These are phyloP conservation scores for Sporothrix dimorphospora DNA, from an alignment of 2,329 filamentous ascomycete genomes.

Conservation along the genomic window DNA sequence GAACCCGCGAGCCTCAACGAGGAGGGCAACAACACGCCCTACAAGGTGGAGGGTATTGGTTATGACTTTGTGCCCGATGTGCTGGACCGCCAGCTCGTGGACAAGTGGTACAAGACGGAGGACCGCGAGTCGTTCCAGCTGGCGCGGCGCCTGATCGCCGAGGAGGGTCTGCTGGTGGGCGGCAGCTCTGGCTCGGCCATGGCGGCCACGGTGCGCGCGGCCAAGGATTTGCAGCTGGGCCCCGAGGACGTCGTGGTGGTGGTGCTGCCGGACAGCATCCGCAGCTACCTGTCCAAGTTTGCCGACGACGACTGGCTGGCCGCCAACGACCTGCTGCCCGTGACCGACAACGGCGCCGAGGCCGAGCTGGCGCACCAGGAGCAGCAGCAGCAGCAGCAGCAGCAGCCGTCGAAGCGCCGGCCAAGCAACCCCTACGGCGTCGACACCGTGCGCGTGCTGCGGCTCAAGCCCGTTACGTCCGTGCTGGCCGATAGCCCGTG, in stretches of 20 bases:
- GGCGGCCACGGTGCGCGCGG: slow-evolving; percentile 75
- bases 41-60: slow-evolving; percentile 98
- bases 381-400: slow-evolving; percentile 40
- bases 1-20: slow-evolving; percentile 79
- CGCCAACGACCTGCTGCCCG: slow-evolving; percentile 87
- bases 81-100: slow-evolving; percentile 75
- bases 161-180: slow-evolving; percentile 91
- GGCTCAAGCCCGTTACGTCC: slow-evolving; percentile 92
- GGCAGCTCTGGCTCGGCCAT: slow-evolving; percentile 93
- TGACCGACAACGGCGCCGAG: slow-evolving; percentile 50
- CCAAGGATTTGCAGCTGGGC: slow-evolving; percentile 74
- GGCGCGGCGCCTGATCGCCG: slow-evolving; percentile 85
- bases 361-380: slow-evolving; percentile 45
- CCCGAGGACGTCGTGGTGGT: slow-evolving; percentile 90
- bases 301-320: slow-evolving; percentile 98
- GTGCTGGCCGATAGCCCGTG: slow-evolving; percentile 72
- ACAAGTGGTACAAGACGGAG: slow-evolving; percentile 98
- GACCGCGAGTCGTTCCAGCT: slow-evolving; percentile 89
- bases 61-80: slow-evolving; percentile 99
- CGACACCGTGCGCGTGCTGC: slow-evolving; percentile 79
- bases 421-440: slow-evolving; percentile 70
- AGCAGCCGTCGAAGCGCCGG: slow-evolving; percentile 38
- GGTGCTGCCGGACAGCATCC: slow-evolving; percentile 90
- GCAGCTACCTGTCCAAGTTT: slow-evolving; percentile 97
- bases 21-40: slow-evolving; percentile 77